Base-by-base conservation (phyloP, 192 early-diverging fungal genomes). In the Coemansia sp. region DNA sequence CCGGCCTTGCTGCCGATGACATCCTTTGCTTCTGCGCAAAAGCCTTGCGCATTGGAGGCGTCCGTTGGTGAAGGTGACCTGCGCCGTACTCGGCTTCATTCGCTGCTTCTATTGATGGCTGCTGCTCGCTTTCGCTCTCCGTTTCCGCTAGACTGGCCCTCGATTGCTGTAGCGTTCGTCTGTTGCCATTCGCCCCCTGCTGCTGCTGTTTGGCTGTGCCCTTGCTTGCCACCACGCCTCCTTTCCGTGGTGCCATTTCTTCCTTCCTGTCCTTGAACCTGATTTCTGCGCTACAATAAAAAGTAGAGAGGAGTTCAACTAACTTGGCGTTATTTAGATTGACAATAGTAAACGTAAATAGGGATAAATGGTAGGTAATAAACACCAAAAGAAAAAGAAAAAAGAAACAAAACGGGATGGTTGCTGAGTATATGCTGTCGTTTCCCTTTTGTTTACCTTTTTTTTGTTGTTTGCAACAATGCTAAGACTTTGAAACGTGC, bases 1-100 rank as follows among this genome's bases (percentile, higher is more conserved):
- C 64, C 16, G 63, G 67, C 0, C 76, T 70, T 16, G 62, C 50
- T 38, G 45, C 58, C 12, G 56, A 21, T 7, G 23, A 50, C n/a
- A 11, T 15, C 48, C 48, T 50, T 50, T 13, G 16, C 48, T 7
- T 26, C 26, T 32, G 21, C 19, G 21, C 19, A 9, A 11, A 54
- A 9, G 23, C 7, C 4, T 15, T 54, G 19, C 21, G 52, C 52
- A 54, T 11, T 18, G 52, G 52, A 26, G 52, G 52, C 23, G 52
- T 21, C 26, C 26, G 26, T 26, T 26, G 26, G 26, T 26, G 26
- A 3, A 26, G 26, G 18, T 54, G 19, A 0, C 5, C 19, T 23
- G 7, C 52, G 3, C 7, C 26, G 52, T 26, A 2, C 2, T 54
- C 23, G 2, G 52, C 26, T 13, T 44, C 43, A 13, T 44, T 13